These are phyloP conservation scores for Mucor velutinosus DNA, from an alignment of 371 early-diverging fungal species.

Conservation along the genomic window DNA sequence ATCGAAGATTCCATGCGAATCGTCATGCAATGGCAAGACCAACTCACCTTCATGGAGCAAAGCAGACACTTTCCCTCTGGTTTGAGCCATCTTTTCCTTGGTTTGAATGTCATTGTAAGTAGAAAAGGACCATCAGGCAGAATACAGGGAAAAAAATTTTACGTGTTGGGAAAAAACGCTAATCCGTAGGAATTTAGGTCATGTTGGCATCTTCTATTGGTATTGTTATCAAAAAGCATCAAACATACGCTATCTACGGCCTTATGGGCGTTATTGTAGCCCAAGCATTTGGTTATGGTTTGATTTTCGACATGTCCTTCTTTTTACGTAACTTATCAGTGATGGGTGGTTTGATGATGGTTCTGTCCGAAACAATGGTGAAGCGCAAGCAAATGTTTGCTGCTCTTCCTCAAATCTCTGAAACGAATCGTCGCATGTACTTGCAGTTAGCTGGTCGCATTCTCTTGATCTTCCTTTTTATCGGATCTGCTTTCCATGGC, in stretches of 20 bases:
- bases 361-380: conserved; percentile 76
- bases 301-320: conserved; percentile 87
- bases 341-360: conserved; percentile 92
- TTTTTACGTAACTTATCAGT: conserved; percentile 93
- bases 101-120: conserved; percentile 75
- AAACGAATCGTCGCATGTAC: conserved; percentile 82
- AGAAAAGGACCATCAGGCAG: not conserved
- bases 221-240: conserved; percentile 77
- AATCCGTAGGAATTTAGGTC: conserved; percentile 30
- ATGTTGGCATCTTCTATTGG: conserved; percentile 82
- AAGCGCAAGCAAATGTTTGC: conserved; percentile 82
- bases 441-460: conserved; percentile 91
- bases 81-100: conserved; percentile 82
- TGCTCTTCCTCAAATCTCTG: conserved; percentile 82
- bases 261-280: conserved; percentile 80
- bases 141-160: not conserved
- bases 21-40: conserved; percentile 85
- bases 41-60: conserved; percentile 78
- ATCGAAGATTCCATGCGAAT: conserved; percentile 93
- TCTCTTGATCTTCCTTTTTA: conserved; percentile 88
- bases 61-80: conserved; percentile 79
- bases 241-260: conserved; percentile 81
- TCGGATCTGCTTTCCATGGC: conserved; percentile 87
- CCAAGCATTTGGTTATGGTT: conserved; percentile 92
- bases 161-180: conserved; percentile 1